Percentiles rank a stretch among this genome's conserved stretches.
phyloP scores from a whole-genome alignment of 2,329 filamentous ascomycete genomes.

The Monosporascus ibericus region DNA sequence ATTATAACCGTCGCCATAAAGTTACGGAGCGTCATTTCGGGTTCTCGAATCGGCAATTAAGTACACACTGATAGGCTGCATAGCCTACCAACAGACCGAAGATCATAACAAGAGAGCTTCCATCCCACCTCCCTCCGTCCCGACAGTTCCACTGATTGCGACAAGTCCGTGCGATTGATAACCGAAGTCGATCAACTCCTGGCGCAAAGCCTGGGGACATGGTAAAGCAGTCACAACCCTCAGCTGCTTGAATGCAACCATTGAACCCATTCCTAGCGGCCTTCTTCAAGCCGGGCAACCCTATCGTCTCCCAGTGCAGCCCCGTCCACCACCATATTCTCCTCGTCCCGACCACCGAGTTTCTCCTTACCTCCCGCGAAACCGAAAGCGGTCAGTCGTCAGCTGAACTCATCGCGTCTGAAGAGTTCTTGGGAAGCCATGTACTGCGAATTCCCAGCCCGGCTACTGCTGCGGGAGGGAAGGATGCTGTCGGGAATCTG shows the following conservation, averaged over 20 bases:
- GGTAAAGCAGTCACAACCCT: conserved; percentile 18
- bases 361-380: conserved; percentile 82
- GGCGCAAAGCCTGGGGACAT: conserved; percentile 15
- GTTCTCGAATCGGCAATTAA: no score
- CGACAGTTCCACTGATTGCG: not conserved
- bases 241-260: conserved; percentile 78
- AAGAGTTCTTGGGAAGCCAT: conserved; percentile 96
- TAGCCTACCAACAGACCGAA: no score
- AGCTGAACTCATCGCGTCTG: conserved; percentile 75
- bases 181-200: conserved; percentile 4
- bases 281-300: conserved; percentile 83
- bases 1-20: no score
- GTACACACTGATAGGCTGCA: no score
- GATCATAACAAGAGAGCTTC: no score
- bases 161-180: not conserved
- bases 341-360: conserved; percentile 88
- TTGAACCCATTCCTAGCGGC: conserved; percentile 97
- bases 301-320: conserved; percentile 83
- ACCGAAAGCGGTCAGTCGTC: conserved; percentile 73
- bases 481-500: conserved; percentile 56
- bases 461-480: conserved; percentile 44
- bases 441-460: conserved; percentile 72
- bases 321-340: conserved; percentile 89
- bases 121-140: no score
- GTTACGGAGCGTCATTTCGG: no score